Percentiles rank a stretch among this genome's conserved stretches.
phyloP scores from a whole-genome alignment of 164 flowering plant genomes.

The Umbilicus rupestris region DNA sequence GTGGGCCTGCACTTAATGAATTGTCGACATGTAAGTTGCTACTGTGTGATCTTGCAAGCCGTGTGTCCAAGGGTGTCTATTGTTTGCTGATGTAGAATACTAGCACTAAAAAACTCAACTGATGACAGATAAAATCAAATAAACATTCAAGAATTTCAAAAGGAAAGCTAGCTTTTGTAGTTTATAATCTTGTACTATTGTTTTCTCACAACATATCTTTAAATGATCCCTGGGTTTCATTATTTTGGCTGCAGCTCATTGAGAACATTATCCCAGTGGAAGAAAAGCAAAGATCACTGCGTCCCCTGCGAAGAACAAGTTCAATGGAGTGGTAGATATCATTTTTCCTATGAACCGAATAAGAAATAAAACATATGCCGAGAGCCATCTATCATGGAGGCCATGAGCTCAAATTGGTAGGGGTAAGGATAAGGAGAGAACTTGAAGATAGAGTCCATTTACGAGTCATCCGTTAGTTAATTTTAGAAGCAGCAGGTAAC shows the following conservation, averaged over 20 bases:
- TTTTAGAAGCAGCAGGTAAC: not conserved
- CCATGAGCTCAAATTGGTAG: not conserved
- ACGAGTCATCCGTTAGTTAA: not conserved
- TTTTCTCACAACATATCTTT: not conserved
- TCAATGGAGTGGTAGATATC: slow-evolving; percentile 28
- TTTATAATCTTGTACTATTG: too few species aligned
- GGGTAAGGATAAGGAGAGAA: not conserved
- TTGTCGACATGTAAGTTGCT: too few species aligned
- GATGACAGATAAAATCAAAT: too few species aligned
- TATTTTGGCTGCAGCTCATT: slow-evolving; percentile 30
- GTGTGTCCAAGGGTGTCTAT: too few species aligned
- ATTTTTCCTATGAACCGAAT: not conserved
- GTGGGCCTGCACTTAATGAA: too few species aligned
- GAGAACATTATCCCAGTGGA: slow-evolving; percentile 36
- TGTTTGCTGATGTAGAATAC: too few species aligned
- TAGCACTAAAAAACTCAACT: too few species aligned
- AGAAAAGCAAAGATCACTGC: slow-evolving; percentile 30
- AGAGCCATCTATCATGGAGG: not conserved
- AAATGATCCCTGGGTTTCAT: not conserved
- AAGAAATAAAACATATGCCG: not conserved
- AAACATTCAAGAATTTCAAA: too few species aligned
- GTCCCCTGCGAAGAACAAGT: slow-evolving; percentile 24
- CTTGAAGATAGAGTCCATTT: not conserved
- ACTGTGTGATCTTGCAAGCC: too few species aligned
- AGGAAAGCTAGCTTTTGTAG: too few species aligned